Percentiles rank a stretch among this genome's conserved stretches.
phyloP scores from a whole-genome alignment of 139 green algal genomes.

The Chlorella vulgaris region DNA sequence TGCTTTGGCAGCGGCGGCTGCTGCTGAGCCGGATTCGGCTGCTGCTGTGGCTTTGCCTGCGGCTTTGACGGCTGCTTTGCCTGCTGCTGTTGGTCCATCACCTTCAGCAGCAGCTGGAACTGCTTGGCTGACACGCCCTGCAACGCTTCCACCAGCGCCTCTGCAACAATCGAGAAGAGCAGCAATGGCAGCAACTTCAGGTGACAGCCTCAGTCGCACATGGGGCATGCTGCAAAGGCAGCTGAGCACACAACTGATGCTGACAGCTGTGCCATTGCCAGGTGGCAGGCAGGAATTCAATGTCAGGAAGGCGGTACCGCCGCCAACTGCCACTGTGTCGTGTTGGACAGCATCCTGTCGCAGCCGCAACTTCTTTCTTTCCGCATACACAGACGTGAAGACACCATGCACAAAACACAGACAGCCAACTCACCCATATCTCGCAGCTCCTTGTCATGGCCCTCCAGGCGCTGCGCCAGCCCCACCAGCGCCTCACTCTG shows the following conservation, averaged over 20 bases:
- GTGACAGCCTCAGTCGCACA: too few relatives aligned
- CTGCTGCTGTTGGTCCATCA: slow-evolving; percentile 34
- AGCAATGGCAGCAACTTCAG: neutral
- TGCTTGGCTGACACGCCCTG: slow-evolving; percentile 58
- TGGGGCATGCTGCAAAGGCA: too few relatives aligned
- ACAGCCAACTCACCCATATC: slow-evolving; percentile 22
- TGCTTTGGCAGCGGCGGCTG: neutral
- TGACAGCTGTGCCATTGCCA: too few relatives aligned
- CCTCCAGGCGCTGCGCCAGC: slow-evolving; percentile 29
- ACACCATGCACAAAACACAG: too few relatives aligned
- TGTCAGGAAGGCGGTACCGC: too few relatives aligned
- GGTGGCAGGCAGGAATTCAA: too few relatives aligned
- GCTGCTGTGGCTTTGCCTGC: neutral
- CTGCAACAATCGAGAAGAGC: neutral
- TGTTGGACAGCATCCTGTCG: too few relatives aligned
- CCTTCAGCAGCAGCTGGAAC: slow-evolving; percentile 48
- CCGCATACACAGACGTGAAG: too few relatives aligned
- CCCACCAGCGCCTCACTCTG: slow-evolving; percentile 29
- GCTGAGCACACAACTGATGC: too few relatives aligned
- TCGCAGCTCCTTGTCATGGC: slow-evolving; percentile 28
- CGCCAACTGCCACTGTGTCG: too few relatives aligned
- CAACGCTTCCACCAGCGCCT: slow-evolving; percentile 46
- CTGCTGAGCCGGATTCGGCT: neutral
- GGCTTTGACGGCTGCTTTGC: neutral
- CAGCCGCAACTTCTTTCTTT: too few relatives aligned